phyloP scores from a whole-genome alignment of 306 rosid genomes.

The Cyamopsis tetragonoloba region DNA sequence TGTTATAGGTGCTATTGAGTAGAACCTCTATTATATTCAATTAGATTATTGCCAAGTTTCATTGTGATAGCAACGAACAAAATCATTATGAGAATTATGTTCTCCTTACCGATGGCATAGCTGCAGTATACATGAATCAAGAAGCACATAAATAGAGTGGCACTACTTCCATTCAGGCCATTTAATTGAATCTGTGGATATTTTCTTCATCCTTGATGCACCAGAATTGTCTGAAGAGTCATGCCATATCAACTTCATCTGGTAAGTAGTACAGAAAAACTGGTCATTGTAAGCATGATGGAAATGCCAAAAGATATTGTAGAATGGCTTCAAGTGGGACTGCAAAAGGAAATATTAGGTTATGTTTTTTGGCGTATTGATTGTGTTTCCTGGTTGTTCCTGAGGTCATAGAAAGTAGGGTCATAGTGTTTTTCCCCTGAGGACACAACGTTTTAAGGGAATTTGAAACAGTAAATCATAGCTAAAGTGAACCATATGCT shows the following conservation, averaged over 20 bases:
- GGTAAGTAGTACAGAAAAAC: slow-evolving; percentile 29
- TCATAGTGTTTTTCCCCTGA: slow-evolving; percentile 12
- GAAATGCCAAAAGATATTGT: slow-evolving; percentile 13
- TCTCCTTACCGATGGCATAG: slow-evolving; percentile 26
- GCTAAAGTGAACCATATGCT: slow-evolving; percentile 5
- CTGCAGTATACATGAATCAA: slow-evolving; percentile 16
- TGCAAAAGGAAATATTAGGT: not conserved
- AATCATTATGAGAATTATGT: slow-evolving; percentile 7
- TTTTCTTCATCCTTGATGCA: slow-evolving; percentile 55
- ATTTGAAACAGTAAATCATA: not conserved
- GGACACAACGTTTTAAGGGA: not conserved
- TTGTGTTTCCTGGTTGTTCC: slow-evolving; percentile 13
- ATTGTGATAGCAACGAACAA: not conserved
- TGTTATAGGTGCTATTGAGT: not conserved
- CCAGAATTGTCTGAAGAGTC: slow-evolving; percentile 46
- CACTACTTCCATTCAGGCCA: slow-evolving; percentile 79
- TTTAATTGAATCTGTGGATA: slow-evolving; percentile 53
- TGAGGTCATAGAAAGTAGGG: slow-evolving; percentile 1
- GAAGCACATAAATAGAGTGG: slow-evolving; percentile 12
- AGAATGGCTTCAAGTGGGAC: slow-evolving; percentile 15
- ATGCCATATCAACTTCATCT: slow-evolving; percentile 96
- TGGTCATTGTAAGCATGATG: slow-evolving; percentile 12
- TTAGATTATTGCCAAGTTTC: slow-evolving; percentile 1
- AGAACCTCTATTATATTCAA: not conserved
- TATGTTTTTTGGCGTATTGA: not conserved